Percentiles rank a stretch among this genome's conserved stretches.
phyloP scores from a whole-genome alignment of 208 protist species.

The Strigomonas culicis region DNA sequence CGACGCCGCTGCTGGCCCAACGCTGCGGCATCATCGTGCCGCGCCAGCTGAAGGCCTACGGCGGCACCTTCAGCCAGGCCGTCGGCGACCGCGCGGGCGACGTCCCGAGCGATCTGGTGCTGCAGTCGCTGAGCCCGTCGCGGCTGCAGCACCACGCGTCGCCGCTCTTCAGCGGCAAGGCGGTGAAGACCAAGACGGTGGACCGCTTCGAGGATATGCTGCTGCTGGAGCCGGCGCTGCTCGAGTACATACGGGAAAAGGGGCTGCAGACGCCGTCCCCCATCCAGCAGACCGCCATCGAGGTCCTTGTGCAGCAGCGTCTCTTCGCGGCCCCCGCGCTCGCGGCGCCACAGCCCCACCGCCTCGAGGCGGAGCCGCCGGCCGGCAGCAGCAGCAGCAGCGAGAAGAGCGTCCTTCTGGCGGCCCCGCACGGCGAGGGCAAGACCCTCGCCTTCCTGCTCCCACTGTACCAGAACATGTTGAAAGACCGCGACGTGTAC shows the following conservation, averaged over 20 bases:
- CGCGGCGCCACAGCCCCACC: not conserved
- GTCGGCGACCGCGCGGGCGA: slow-evolving; percentile 65
- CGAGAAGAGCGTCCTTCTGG: slow-evolving; percentile 62
- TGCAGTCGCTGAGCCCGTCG: slow-evolving; percentile 64
- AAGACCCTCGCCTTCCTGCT: slow-evolving; percentile 84
- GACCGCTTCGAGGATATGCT: slow-evolving; percentile 70
- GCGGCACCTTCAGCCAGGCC: slow-evolving; percentile 65
- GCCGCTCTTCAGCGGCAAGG: not conserved
- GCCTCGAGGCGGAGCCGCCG: too few relatives aligned
- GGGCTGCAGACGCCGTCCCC: slow-evolving; percentile 66
- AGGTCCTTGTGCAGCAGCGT: slow-evolving; percentile 48
- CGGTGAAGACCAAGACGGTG: slow-evolving; percentile 58
- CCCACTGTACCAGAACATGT: slow-evolving; percentile 83
- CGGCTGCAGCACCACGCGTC: slow-evolving; percentile 22
- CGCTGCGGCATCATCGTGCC: slow-evolving; percentile 59
- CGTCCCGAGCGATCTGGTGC: slow-evolving; percentile 43
- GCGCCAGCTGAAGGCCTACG: slow-evolving; percentile 74
- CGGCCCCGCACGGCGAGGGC: slow-evolving; percentile 80
- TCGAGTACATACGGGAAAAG: slow-evolving; percentile 28
- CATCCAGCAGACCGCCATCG: slow-evolving; percentile 78
- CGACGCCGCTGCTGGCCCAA: too few relatives aligned
- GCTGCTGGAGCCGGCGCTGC: slow-evolving; percentile 36
- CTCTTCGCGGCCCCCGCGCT: not conserved
- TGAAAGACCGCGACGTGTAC: slow-evolving; percentile 86
- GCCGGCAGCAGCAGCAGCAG: not conserved